Evolutionary conservation across 1,284 basidiomycete genomes (phyloP).

Genomic region (Crepidotus sp.): DNA sequence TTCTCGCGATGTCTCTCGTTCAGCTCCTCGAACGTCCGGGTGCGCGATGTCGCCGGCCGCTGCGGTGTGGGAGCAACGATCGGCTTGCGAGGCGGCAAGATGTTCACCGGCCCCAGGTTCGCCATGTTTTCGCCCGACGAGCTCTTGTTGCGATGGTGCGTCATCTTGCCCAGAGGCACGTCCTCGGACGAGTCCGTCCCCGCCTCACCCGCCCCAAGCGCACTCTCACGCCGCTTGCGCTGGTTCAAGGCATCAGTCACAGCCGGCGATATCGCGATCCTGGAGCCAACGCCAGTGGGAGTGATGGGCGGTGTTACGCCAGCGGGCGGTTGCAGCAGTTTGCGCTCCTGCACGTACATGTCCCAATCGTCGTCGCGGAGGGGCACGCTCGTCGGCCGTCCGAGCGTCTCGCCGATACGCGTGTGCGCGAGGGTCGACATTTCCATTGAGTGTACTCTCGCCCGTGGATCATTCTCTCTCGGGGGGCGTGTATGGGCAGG

Average conservation of each 20-base stretch:
- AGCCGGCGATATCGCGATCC: constrained; percentile 53
- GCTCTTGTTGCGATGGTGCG: constrained; percentile 27
- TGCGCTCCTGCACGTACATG: constrained; percentile 68
- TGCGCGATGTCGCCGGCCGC: constrained; percentile 38
- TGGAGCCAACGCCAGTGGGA: constrained; percentile 34
- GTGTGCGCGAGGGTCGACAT: constrained; percentile 38
- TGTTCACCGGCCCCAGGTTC: constrained; percentile 37
- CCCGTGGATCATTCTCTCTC: constrained; percentile 55
- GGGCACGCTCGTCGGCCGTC: constrained; percentile 63
- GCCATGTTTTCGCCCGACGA: constrained; percentile 27
- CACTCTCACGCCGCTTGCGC: constrained; percentile 59
- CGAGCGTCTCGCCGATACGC: constrained; percentile 43
- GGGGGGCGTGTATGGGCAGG: constrained; percentile 57
- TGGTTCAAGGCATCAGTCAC: constrained; percentile 63
- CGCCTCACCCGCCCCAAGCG: constrained; percentile 31
- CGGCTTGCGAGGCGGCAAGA: constrained; percentile 55
- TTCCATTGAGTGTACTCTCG: constrained; percentile 62
- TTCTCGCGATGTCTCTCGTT: constrained; percentile 76
- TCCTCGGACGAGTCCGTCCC: constrained; percentile 43
- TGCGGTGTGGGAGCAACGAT: constrained; percentile 41
- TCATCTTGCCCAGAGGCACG: constrained; percentile 40
- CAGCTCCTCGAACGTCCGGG: constrained; percentile 71
- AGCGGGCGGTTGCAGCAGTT: constrained; percentile 71
- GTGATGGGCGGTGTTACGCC: constrained; percentile 66
- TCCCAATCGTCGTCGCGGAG: constrained; percentile 69